Evolutionary conservation across 495 filamentous ascomycete genomes (phyloP).

Genomic region (Penicillium subrubescens): DNA sequence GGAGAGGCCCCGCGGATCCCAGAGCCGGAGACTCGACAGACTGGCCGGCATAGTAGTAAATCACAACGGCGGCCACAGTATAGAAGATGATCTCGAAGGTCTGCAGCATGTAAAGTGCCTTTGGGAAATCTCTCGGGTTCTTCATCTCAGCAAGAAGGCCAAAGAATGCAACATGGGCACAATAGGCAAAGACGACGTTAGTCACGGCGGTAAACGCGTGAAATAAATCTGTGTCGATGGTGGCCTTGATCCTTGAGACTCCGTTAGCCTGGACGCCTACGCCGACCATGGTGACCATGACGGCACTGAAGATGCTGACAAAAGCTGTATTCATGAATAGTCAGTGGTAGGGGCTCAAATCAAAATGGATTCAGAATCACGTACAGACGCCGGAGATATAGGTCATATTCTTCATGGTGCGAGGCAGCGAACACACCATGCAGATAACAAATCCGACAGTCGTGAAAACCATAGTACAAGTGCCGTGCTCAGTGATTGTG

Average conservation of each 20-base stretch:
- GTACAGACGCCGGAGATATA: slow-evolving; percentile 60
- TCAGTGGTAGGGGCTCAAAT: background rate
- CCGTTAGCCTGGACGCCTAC: slow-evolving; percentile 49
- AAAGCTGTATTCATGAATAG: slow-evolving; percentile 38
- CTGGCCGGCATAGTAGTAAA: slow-evolving; percentile 70
- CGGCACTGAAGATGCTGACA: slow-evolving; percentile 66
- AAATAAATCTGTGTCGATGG: slow-evolving; percentile 29
- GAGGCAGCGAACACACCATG: slow-evolving; percentile 63
- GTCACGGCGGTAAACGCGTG: slow-evolving; percentile 36
- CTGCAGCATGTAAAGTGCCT: slow-evolving; percentile 64
- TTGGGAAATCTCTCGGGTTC: slow-evolving; percentile 63
- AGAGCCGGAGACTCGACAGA: slow-evolving; percentile 70
- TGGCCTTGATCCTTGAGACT: slow-evolving; percentile 20
- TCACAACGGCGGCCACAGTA: slow-evolving; percentile 41
- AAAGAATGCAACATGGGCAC: slow-evolving; percentile 66
- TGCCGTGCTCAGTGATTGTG: slow-evolving; percentile 61
- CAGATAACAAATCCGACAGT: slow-evolving; percentile 64
- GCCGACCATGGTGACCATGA: slow-evolving; percentile 70
- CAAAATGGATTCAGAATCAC: background rate
- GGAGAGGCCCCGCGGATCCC: slow-evolving; percentile 58
- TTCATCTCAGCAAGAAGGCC: slow-evolving; percentile 75
- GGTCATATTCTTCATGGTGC: slow-evolving; percentile 62
- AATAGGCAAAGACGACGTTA: slow-evolving; percentile 45
- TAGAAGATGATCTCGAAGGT: slow-evolving; percentile 67
- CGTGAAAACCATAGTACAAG: slow-evolving; percentile 69